A percentile compares a stretch with the other conserved stretches of the same genome.
Evolutionary conservation across 345 rosid genomes (phyloP).

Genomic region (Dipteronia dyeriana): DNA sequence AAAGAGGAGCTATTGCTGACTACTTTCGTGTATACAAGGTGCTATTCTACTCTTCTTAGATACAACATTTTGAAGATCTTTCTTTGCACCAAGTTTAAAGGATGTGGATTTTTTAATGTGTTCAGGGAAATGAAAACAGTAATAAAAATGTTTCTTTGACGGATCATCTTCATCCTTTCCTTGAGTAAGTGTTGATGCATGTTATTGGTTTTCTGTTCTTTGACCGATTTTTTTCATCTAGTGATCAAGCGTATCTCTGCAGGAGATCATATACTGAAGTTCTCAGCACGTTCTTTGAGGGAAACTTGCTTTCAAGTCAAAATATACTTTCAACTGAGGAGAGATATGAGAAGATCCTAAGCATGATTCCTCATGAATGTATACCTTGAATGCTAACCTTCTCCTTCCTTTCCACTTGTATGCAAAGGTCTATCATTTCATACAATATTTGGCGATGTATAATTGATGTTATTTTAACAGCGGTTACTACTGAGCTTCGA

Average conservation of each 20-base stretch:
- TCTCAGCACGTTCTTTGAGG: conserved; percentile 73
- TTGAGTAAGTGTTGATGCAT: conserved; percentile 56
- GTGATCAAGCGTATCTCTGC: conserved; percentile 27
- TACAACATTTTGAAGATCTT: conserved; percentile 2
- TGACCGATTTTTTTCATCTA: conserved; percentile 7
- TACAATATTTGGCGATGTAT: conserved; percentile 23
- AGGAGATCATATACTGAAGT: conserved; percentile 87
- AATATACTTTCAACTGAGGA: conserved; percentile 66
- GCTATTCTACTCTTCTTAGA: conserved; percentile 11
- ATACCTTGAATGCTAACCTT: conserved; percentile 13
- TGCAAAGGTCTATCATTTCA: background rate
- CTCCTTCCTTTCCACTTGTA: background rate
- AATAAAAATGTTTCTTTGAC: conserved; percentile 66
- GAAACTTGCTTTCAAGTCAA: conserved; percentile 63
- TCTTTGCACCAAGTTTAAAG: conserved; percentile 4
- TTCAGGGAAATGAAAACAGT: conserved; percentile 86
- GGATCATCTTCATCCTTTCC: conserved; percentile 88
- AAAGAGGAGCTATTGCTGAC: conserved; percentile 87
- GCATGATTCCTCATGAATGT: conserved; percentile 88
- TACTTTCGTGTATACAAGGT: conserved; percentile 90
- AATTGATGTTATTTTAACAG: conserved; percentile 32
- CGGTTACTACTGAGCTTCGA: conserved; percentile 76
- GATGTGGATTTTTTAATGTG: conserved; percentile 19
- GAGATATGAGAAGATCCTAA: conserved; percentile 81
- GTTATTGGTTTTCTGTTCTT: conserved; percentile 3